Evolutionary conservation across 2,329 filamentous ascomycete species (phyloP).

Genomic region (Fusarium sacchari): DNA sequence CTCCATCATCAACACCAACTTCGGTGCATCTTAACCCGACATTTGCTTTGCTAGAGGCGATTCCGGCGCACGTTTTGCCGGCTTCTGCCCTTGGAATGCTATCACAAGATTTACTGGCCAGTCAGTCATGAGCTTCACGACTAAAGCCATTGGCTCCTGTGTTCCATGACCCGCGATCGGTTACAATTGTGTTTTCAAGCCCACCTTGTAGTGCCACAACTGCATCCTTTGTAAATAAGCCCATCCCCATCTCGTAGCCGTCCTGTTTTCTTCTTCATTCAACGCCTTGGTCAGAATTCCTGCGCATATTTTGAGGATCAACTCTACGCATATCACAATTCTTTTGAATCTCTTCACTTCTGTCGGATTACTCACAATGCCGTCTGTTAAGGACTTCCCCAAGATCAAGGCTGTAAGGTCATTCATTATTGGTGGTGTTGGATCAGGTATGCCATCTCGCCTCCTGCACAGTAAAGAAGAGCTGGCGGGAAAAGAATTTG

Average conservation of each 20-base stretch:
- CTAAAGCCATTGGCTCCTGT: not conserved
- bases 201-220: slow-evolving; percentile 25
- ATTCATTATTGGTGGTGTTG: slow-evolving; percentile 66
- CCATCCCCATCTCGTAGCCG: slow-evolving; percentile 17
- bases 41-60: slow-evolving; percentile 23
- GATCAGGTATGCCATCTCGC: slow-evolving; percentile 42
- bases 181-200: slow-evolving; percentile 18
- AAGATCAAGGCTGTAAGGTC: slow-evolving; percentile 80
- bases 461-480: not conserved
- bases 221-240: slow-evolving; percentile 33
- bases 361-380: slow-evolving; percentile 49
- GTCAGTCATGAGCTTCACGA: slow-evolving; percentile 13
- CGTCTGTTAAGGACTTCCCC: slow-evolving; percentile 69
- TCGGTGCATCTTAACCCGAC: slow-evolving; percentile 37
- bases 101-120: slow-evolving; percentile 31
- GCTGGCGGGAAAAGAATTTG: not conserved
- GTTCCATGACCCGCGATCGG: slow-evolving; percentile 19
- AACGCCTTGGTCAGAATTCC: not conserved
- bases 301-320: not conserved
- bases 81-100: slow-evolving; percentile 3
- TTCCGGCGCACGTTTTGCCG: slow-evolving; percentile 27
- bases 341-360: not conserved
- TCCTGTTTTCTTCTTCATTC: not conserved
- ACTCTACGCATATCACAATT: not conserved
- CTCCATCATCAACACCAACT: slow-evolving; percentile 30